Percentiles rank a stretch among this genome's conserved stretches.
Conservation (phyloP, 805 yeast species). For the Lachancea lanzarotensis region DNA sequence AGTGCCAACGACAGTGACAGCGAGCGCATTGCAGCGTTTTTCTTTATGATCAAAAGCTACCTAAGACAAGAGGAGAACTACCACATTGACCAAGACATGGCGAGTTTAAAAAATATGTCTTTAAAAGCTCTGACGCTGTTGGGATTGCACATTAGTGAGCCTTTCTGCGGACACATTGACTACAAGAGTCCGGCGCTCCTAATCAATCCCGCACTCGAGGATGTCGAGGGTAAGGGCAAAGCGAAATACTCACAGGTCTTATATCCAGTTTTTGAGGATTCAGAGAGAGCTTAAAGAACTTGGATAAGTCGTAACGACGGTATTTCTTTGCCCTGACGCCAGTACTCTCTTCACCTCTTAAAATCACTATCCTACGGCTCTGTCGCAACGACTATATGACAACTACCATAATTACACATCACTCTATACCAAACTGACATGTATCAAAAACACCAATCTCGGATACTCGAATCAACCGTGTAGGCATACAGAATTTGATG, state of each 20-base stretch:
- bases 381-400: no score
- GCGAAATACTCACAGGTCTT: constrained; percentile 1
- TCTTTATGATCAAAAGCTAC: constrained; percentile 29
- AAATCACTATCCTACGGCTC: no score
- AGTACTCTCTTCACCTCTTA: no score
- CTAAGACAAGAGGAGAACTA: constrained; percentile 30
- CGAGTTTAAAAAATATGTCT: constrained; percentile 6
- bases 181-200: constrained; percentile 10
- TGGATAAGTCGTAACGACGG: no score
- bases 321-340: no score
- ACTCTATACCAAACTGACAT: not conserved
- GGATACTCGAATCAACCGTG: no score
- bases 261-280: not conserved
- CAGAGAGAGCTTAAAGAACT: no score
- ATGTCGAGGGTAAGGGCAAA: not conserved
- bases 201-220: constrained; percentile 3
- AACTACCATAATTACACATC: not conserved
- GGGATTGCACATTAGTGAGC: constrained; percentile 12
- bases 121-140: constrained; percentile 8
- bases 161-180: constrained; percentile 13
- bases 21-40: constrained; percentile 22
- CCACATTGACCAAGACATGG: constrained; percentile 3
- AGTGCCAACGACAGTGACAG: constrained; percentile 26
- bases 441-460: not conserved
- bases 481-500: no score